phyloP scores from a whole-genome alignment of 352 stramenopile genomes.

The Thraustochytrium sp. region DNA sequence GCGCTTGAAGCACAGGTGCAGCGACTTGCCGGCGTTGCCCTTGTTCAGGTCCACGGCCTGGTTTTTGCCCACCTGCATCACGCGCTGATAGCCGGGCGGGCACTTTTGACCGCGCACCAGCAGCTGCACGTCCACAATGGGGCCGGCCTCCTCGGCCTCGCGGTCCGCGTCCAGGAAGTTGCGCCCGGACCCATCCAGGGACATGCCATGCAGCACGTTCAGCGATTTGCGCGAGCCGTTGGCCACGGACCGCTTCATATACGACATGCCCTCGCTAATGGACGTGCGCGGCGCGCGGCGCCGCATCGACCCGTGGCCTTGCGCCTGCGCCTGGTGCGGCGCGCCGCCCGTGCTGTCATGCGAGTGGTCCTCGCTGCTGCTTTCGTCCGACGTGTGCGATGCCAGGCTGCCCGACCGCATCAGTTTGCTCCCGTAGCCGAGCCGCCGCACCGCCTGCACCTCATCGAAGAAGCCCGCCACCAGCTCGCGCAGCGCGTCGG shows the following conservation, averaged over 20 bases:
- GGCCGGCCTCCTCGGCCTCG: conserved; percentile 2
- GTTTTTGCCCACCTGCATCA: neutral
- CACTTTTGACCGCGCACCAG: conserved; percentile 14
- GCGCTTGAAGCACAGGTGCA: neutral
- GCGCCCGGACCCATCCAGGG: neutral
- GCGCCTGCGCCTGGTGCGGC: too few relatives aligned
- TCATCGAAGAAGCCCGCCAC: neutral
- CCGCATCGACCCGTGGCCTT: neutral
- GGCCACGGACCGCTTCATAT: neutral
- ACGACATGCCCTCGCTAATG: conserved; percentile 1
- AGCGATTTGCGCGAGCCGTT: neutral
- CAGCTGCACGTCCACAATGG: conserved; percentile 7
- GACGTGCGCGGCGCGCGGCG: neutral
- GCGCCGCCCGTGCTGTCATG: too few relatives aligned
- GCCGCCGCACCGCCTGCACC: neutral
- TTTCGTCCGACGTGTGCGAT: neutral
- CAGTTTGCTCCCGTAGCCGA: neutral
- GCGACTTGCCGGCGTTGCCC: neutral
- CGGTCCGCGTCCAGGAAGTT: neutral
- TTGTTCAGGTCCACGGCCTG: conserved; percentile 32
- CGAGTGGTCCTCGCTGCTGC: neutral
- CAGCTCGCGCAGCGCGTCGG: neutral
- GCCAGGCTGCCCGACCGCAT: neutral
- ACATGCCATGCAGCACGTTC: neutral
- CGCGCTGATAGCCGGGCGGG: neutral